Evolutionary conservation across 768 basidiomycete genomes (phyloP), one percentile per base, ranked within the genome.

Genomic region (Multifurca ochricompacta): DNA sequence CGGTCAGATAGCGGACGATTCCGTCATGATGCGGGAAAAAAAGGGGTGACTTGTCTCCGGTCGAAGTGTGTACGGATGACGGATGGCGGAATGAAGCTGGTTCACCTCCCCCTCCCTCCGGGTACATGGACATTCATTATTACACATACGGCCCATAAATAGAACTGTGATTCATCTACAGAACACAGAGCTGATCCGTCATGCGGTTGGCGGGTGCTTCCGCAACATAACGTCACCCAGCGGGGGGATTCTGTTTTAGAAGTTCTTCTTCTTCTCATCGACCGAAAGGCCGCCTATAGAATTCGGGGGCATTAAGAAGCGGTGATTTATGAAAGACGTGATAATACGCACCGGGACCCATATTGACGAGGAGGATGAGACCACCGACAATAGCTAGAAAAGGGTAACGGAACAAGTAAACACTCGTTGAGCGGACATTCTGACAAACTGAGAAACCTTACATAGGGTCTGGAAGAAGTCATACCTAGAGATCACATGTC

Each of bases 261-360:
- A 92, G 19, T 84, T 91, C 80, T 98, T 98, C 79, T 99, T 99
- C 79, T 97, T 97, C 77, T 97, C 94, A 71, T 98, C 96, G 58
- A 98, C 90, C 3, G 94, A 97, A 58, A 98, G 77, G 59, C 94
- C 95, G 56, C 96, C 87, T 87, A 47, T 1, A 39, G 43, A 8
- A 54, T 40, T 18, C 58, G 42, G 49, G 37, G 35, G 31, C 55
- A n/a, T 63, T 48, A 5, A 54, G 53, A 9, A 16, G 9, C 4
- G 34, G 18, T 34, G 18, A 9, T 10, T 18, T n/a, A 39, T 18
- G 8, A 18, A 23, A 28, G 28, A 39, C 8, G 25, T 42, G 42
- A 6, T 21, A 10, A 18, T 13, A 73, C 77, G 45, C 69, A 85
- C 85, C 95, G 48, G 96, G 93, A 65, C 96, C 96, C 78, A 97